phyloP scores from a whole-genome alignment of 2,329 filamentous ascomycete species.

The Clonostachys sp. region DNA sequence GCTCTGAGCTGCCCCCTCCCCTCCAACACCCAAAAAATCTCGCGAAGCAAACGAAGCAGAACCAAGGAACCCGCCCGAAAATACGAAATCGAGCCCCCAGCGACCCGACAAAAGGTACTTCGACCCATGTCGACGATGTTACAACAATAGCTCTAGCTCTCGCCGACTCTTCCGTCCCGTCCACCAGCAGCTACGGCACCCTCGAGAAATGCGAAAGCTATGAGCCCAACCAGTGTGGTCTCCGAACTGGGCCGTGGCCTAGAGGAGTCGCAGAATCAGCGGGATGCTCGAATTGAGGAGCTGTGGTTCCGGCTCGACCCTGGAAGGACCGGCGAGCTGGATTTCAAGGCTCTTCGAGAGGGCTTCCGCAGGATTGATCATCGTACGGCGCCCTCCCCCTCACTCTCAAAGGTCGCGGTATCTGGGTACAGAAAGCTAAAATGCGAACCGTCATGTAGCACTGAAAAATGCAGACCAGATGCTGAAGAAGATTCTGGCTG shows the following conservation, averaged over 20 bases:
- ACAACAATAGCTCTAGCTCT: not conserved
- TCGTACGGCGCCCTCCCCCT: slow-evolving; percentile 49
- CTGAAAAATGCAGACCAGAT: slow-evolving; percentile 90
- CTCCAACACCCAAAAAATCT: too few relatives aligned
- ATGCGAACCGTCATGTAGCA: slow-evolving; percentile 27
- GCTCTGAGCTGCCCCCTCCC: too few relatives aligned
- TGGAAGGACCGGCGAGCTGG: slow-evolving; percentile 71
- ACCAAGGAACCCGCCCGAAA: too few relatives aligned
- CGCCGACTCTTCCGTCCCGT: not conserved
- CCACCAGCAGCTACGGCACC: slow-evolving; percentile 2
- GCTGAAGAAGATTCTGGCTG: slow-evolving; percentile 72
- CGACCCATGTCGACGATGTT: not conserved
- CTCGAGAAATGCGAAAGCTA: slow-evolving; percentile 28
- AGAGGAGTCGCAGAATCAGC: slow-evolving; percentile 71
- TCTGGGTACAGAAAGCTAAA: not conserved
- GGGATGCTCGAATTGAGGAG: slow-evolving; percentile 75
- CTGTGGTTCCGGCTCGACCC: slow-evolving; percentile 83
- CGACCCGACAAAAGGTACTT: too few relatives aligned
- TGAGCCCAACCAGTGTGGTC: slow-evolving; percentile 42
- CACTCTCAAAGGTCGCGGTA: not conserved
- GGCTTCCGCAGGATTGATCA: slow-evolving; percentile 88
- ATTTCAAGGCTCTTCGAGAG: slow-evolving; percentile 78
- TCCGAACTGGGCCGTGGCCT: slow-evolving; percentile 58
- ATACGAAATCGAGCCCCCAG: too few relatives aligned
- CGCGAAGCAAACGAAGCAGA: too few relatives aligned